Conservation (phyloP, 1,284 basidiomycete genomes). For the Cystobasidium slooffiae region DNA sequence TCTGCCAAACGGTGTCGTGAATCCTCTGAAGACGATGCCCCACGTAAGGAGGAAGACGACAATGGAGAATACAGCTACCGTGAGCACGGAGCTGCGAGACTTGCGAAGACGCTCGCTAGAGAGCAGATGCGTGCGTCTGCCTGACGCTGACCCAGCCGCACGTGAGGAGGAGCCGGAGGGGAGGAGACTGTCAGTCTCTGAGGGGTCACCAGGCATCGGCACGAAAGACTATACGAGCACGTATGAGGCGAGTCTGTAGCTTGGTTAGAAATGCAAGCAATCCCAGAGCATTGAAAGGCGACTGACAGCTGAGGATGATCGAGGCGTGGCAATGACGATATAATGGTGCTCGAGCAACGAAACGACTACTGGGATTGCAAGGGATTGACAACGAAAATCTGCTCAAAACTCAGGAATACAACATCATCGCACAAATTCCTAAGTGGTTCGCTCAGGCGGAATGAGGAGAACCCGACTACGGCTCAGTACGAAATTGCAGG, state of each 20-base stretch:
- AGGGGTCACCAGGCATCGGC: not conserved
- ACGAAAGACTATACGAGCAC: not conserved
- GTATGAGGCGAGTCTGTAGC: no score
- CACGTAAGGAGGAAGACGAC: constrained; percentile 32
- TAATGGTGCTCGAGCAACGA: no score
- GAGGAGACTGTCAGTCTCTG: constrained; percentile 10
- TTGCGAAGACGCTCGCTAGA: not conserved
- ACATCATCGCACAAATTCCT: no score
- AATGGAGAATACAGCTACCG: constrained; percentile 21
- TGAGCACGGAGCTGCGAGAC: not conserved
- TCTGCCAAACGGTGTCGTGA: constrained; percentile 3
- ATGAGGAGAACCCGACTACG: no score
- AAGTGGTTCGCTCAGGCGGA: no score
- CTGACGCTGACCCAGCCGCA: not conserved
- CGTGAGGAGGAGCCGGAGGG: constrained; percentile 11
- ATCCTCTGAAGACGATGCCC: constrained; percentile 33
- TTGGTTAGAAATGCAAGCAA: no score
- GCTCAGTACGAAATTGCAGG: not conserved
- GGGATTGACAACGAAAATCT: no score
- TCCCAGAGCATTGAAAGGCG: no score
- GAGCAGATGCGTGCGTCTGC: not conserved
- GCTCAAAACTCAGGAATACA: no score
- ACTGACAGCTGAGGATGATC: no score
- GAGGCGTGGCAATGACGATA: no score
- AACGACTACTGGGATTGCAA: no score